phyloP scores from a whole-genome alignment of 768 basidiomycete genomes.

The Termitomyces sp. region DNA sequence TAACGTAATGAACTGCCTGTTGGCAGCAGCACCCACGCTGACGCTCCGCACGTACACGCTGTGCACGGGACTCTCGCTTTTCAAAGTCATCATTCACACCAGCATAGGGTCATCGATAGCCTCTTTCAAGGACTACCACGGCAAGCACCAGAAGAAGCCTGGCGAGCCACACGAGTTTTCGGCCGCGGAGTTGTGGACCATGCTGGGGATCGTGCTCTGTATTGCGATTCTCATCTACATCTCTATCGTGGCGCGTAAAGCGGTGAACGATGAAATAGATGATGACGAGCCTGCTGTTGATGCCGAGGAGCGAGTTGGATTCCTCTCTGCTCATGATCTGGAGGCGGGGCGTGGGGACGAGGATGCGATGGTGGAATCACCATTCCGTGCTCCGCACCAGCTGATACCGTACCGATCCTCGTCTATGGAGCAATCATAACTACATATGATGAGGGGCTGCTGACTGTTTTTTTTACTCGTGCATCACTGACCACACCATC shows the following conservation, averaged over 20 bases:
- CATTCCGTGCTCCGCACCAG: constrained; percentile 34
- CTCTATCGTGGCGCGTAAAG: constrained; percentile 72
- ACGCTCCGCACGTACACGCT: constrained; percentile 74
- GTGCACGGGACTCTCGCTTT: constrained; percentile 79
- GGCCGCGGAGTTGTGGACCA: constrained; percentile 61
- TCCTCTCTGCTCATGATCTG: constrained; percentile 41
- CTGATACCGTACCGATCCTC: constrained; percentile 24
- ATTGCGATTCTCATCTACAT: constrained; percentile 78
- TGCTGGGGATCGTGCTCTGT: constrained; percentile 68
- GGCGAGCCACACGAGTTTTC: constrained; percentile 45
- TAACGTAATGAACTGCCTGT: constrained; percentile 93
- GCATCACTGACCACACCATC: constrained; percentile 6
- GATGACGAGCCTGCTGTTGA: constrained; percentile 28
- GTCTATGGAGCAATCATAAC: constrained; percentile 18
- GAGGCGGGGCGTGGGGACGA: constrained; percentile 32
- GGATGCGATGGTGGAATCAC: constrained; percentile 47
- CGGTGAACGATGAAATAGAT: constrained; percentile 51
- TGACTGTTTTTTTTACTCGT: not conserved
- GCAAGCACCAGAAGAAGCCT: constrained; percentile 28
- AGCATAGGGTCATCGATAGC: constrained; percentile 83
- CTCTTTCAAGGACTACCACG: constrained; percentile 73
- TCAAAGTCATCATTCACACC: constrained; percentile 92
- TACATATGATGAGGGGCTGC: not conserved
- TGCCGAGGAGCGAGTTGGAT: constrained; percentile 53
- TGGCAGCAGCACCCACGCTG: constrained; percentile 84